Percentiles rank a stretch among this genome's conserved stretches.
phyloP scores from a whole-genome alignment of 2,329 filamentous ascomycete genomes.

The Xylaria sp. region DNA sequence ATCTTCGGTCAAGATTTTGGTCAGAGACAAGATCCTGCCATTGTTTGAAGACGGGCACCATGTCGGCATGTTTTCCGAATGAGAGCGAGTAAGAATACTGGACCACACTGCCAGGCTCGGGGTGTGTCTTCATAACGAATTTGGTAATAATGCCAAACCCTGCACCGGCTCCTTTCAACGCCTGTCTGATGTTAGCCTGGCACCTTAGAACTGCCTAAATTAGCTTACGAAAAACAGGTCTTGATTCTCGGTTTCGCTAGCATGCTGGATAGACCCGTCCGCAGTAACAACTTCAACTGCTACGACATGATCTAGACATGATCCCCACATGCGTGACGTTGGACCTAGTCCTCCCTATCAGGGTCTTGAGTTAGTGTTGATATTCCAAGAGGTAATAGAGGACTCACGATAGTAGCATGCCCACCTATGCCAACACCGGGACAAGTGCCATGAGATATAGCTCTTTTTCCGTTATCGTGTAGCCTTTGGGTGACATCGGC shows the following conservation, averaged over 20 bases:
- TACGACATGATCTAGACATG: conserved; percentile 64
- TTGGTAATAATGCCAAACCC: conserved; percentile 67
- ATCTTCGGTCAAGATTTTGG: conserved; percentile 65
- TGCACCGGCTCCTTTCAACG: conserved; percentile 65
- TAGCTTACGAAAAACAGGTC: conserved; percentile 64
- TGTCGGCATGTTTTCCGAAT: conserved; percentile 58
- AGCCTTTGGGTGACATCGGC: conserved; percentile 62
- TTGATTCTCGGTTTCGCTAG: conserved; percentile 58
- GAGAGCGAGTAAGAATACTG: conserved; percentile 68
- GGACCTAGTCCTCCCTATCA: conserved; percentile 65
- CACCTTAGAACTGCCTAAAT: no score
- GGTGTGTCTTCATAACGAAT: conserved; percentile 66
- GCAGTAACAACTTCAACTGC: conserved; percentile 67
- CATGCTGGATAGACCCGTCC: conserved; percentile 61
- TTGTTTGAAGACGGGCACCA: conserved; percentile 61
- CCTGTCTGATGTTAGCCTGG: conserved; percentile 47
- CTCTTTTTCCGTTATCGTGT: conserved; percentile 63
- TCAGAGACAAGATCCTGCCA: conserved; percentile 69
- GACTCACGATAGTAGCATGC: conserved; percentile 64
- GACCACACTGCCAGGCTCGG: conserved; percentile 64
- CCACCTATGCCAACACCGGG: conserved; percentile 68
- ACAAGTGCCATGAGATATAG: conserved; percentile 69
- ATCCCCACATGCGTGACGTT: conserved; percentile 69
- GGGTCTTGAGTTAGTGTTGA: conserved; percentile 33
- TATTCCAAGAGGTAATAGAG: neutral